A percentile compares a stretch with the other conserved stretches of the same genome.
Evolutionary conservation across 257 asterid genomes (phyloP).

Genomic region (Solanum chiquidenum): DNA sequence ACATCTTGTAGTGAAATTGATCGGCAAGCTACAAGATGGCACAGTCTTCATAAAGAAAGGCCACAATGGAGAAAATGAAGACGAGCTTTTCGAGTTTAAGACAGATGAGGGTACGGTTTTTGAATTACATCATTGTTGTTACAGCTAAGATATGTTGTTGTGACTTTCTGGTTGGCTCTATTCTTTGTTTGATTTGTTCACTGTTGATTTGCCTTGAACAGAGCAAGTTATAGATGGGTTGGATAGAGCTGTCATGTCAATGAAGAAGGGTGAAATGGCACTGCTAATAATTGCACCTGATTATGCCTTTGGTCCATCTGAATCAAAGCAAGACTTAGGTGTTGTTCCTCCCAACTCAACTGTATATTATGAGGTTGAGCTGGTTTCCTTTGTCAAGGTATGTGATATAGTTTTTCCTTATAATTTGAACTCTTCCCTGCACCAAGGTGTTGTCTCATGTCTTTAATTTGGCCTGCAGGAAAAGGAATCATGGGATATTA

Average conservation of each 20-base stretch:
- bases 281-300: constrained; percentile 44
- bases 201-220: constrained; percentile 5
- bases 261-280: constrained; percentile 63
- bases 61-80: constrained; percentile 28
- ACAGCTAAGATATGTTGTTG: background rate
- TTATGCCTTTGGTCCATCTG: constrained; percentile 52
- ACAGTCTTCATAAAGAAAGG: constrained; percentile 44
- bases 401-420: background rate
- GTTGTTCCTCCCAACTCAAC: constrained; percentile 59
- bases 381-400: constrained; percentile 63
- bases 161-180: background rate
- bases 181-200: background rate
- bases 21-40: constrained; percentile 54
- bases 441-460: background rate
- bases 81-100: constrained; percentile 51
- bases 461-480: constrained; percentile 22
- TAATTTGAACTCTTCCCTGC: background rate
- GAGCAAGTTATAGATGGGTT: constrained; percentile 64
- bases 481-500: constrained; percentile 75
- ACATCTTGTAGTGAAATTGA: constrained; percentile 40
- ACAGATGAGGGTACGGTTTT: constrained; percentile 51
- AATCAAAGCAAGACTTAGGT: constrained; percentile 42
- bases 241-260: constrained; percentile 42
- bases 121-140: background rate
- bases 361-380: constrained; percentile 44